A percentile compares a stretch with the other conserved stretches of the same genome.
Conservation (phyloP, 768 basidiomycete species). For the Rhodotorula diobovata region DNA sequence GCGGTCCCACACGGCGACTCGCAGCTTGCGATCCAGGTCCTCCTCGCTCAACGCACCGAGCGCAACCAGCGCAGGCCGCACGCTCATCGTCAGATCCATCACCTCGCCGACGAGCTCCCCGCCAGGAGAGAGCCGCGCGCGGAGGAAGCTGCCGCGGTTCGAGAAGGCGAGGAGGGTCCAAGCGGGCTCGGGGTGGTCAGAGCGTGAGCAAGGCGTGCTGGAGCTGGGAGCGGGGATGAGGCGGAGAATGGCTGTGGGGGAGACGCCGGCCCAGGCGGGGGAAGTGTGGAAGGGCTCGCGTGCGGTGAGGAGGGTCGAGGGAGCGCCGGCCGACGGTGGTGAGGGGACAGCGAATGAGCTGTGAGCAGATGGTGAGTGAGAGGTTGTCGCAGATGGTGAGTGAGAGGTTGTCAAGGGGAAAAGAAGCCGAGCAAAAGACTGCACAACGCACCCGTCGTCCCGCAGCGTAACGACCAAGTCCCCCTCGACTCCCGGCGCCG, state of each 20-base stretch:
- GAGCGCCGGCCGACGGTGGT: neutral
- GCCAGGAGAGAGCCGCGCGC: neutral
- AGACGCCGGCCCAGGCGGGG: neutral
- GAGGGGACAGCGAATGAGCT: too few relatives aligned
- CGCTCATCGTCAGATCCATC: neutral
- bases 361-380: neutral
- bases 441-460: slow-evolving; percentile 10
- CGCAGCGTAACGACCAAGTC: neutral
- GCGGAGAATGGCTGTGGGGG: neutral
- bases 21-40: neutral
- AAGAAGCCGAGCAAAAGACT: neutral
- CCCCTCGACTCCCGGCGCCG: neutral
- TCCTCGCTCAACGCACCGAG: too few relatives aligned
- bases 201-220: neutral
- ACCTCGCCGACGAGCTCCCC: neutral
- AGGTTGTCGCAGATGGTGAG: too few relatives aligned
- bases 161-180: neutral
- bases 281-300: neutral
- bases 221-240: neutral
- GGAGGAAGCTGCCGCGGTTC: slow-evolving; percentile 5
- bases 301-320: neutral
- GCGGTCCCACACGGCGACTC: slow-evolving; percentile 9
- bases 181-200: too few relatives aligned
- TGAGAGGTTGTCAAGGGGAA: neutral
- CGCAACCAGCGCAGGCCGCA: neutral